phyloP scores from a whole-genome alignment of 805 yeast genomes.

The Yamadazyma olivae region DNA sequence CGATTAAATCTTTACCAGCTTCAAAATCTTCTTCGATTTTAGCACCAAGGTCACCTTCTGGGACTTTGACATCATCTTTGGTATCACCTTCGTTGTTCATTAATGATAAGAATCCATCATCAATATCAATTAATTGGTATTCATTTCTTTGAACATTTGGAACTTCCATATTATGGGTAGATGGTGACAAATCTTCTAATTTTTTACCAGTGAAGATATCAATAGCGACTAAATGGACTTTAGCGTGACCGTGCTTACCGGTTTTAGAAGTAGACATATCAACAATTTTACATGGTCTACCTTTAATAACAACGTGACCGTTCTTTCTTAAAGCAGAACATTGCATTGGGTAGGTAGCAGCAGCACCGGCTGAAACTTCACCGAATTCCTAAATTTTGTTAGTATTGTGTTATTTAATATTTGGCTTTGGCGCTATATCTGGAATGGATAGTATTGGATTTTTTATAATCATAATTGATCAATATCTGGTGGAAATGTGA shows the following conservation, averaged over 20 bases:
- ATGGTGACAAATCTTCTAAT: conserved; percentile 99
- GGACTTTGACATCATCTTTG: conserved; percentile 98
- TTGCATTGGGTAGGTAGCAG: conserved; percentile 97
- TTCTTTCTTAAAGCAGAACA: conserved; percentile 99
- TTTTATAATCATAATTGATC: too few relatives aligned
- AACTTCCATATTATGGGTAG: conserved; percentile 99
- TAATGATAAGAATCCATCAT: conserved; percentile 95
- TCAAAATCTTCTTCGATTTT: conserved; percentile 89
- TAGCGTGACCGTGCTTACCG: conserved; percentile 99
- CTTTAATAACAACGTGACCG: conserved; percentile 98
- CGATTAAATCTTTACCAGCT: conserved; percentile 96
- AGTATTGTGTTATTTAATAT: too few relatives aligned
- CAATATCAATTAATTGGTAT: conserved; percentile 96
- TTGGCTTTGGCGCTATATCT: too few relatives aligned
- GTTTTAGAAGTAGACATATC: conserved; percentile 99
- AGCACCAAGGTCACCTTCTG: conserved; percentile 98
- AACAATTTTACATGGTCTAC: conserved; percentile 99
- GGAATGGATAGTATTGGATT: too few relatives aligned
- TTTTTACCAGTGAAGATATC: conserved; percentile 99
- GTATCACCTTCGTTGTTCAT: conserved; percentile 98
- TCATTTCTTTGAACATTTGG: conserved; percentile 96
- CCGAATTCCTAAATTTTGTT: conserved; percentile 71
- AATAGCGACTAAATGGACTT: conserved; percentile 98
- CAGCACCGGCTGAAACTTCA: conserved; percentile 98
- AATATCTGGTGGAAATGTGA: too few relatives aligned